Conservation (phyloP, 1,139 yeast genomes). For the Hemisphaericaspora xylanilytica region DNA sequence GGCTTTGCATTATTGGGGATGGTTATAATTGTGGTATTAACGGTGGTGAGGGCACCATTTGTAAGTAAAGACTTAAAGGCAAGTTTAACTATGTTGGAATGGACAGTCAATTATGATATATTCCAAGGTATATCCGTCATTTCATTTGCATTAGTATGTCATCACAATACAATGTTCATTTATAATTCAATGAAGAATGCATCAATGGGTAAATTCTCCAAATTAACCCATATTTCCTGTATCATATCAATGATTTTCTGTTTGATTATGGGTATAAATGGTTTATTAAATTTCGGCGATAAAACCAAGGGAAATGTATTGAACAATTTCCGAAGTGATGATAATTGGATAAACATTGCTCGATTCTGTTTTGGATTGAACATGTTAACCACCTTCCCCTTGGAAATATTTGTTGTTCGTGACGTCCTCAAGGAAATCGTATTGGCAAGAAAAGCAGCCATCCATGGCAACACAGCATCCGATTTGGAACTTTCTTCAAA, state of each 20-base stretch:
- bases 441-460: conserved; percentile 22
- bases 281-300: conserved; percentile 72
- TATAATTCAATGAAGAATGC: conserved; percentile 80
- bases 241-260: conserved; percentile 79
- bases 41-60: conserved; percentile 71
- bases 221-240: conserved; percentile 81
- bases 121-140: conserved; percentile 91
- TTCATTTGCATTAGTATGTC: conserved; percentile 92
- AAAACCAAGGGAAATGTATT: conserved; percentile 82
- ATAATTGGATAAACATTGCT: conserved; percentile 74
- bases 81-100: conserved; percentile 40
- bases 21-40: conserved; percentile 73
- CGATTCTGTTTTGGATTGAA: conserved; percentile 90
- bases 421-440: conserved; percentile 76
- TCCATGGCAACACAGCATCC: conserved; percentile 32
- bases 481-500: conserved; percentile 41
- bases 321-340: conserved; percentile 79
- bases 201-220: conserved; percentile 68
- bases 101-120: conserved; percentile 62
- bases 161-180: conserved; percentile 87
- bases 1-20: conserved; percentile 84
- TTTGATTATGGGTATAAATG: conserved; percentile 74
- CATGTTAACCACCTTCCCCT: conserved; percentile 90
- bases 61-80: conserved; percentile 49
- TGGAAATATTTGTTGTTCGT: conserved; percentile 85